These are phyloP conservation scores for Firmiana major DNA, from an alignment of 345 rosid genomes.

Conservation along the genomic window DNA sequence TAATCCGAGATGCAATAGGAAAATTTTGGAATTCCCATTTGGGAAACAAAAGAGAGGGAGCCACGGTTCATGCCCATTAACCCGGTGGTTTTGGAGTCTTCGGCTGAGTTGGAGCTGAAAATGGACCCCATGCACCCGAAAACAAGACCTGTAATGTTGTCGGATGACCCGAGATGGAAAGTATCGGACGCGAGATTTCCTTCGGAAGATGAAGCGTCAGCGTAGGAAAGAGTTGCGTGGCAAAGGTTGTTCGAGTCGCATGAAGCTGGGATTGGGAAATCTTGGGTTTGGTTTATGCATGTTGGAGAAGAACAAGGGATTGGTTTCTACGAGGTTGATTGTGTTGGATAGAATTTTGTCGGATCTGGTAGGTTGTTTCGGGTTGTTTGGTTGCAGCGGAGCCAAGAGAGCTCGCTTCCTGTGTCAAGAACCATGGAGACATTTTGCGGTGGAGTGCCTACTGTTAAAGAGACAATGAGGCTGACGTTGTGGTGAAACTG, in stretches of 20 bases:
- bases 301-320: constrained; percentile 65
- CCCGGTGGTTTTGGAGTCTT: constrained; percentile 63
- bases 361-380: constrained; percentile 22
- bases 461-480: constrained; percentile 66
- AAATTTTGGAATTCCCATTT: constrained; percentile 71
- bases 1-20: constrained; percentile 77
- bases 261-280: constrained; percentile 75
- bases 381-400: constrained; percentile 52
- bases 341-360: constrained; percentile 48
- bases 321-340: constrained; percentile 55
- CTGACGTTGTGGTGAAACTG: constrained; percentile 76
- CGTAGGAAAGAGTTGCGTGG: constrained; percentile 75
- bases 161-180: constrained; percentile 53
- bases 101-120: constrained; percentile 60
- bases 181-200: constrained; percentile 73
- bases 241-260: constrained; percentile 72
- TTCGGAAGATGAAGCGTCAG: constrained; percentile 78
- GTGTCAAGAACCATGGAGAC: constrained; percentile 89
- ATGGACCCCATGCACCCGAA: constrained; percentile 81
- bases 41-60: constrained; percentile 69
- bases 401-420: constrained; percentile 94
- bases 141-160: constrained; percentile 31
- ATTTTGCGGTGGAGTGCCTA: constrained; percentile 85
- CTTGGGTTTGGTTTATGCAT: constrained; percentile 61
- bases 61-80: constrained; percentile 90